Base-by-base conservation (phyloP, 495 filamentous ascomycete genomes). In the Aspergillus nidulans region DNA sequence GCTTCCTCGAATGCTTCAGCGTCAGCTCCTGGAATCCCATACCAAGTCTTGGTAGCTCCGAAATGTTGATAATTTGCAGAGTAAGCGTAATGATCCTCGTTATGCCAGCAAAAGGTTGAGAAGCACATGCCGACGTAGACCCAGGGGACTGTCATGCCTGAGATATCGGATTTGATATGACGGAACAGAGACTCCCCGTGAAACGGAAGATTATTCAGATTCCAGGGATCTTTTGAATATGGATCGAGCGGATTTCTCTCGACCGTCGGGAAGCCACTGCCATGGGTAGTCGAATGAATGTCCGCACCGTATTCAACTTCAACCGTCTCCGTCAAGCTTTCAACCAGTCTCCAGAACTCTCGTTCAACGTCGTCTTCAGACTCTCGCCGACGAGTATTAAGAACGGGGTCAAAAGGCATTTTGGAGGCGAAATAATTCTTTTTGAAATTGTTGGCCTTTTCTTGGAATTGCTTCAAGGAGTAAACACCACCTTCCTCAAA, bases 91-190 rank as follows among this genome's bases (percentile, higher is more conserved):
- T 99, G 94, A 67, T 99, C 94, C 66, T 99, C 94, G 57, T 95
- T 95, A 65, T 99, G 94, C 94, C 94, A 99, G 69, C 94, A 99
- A 66, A 99, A 99, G 3, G 92, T 97, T 3, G 94, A 97, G 69
- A 99, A 99, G 62, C 91, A 95, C 94, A 99, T 99, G 55, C 94
- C 94, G n/a, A 99, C 95, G 66, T 99, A 99, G 6, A 97, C 84
- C 94, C 94, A 99, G 15, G 94, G 94, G 6, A 99, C 92, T 1
- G 94, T 99, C 94, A 99, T 99, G 30, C 94, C 94, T n/a, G 94
- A 97, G 53, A 99, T 92, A 69, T 99, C 94, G 0, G 92, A 88
- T 66, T 97, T 97, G 77, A 97, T 97, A 66, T 99, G 89, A 48
- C 91, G 82, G 72, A 97, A 97, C 8, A 99, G 79, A 6, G 92